Evolutionary conservation across 345 rosid genomes (phyloP), one percentile per base, ranked within the genome.

Genomic region (Linum lewisii): DNA sequence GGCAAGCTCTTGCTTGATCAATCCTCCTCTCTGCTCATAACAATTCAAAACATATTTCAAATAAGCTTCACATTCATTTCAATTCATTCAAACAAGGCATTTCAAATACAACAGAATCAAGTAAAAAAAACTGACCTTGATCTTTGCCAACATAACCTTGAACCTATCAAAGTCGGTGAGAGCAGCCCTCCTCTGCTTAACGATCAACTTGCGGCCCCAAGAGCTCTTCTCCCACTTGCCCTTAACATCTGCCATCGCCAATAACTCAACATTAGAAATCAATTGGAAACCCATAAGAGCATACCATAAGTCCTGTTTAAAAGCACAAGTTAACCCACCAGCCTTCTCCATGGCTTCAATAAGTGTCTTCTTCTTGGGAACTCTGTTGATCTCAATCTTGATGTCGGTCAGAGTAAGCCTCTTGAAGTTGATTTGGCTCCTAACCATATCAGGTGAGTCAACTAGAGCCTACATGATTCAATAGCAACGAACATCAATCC

Each of bases 301-400:
- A 52, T 6, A 10, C 8, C 23, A 20, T 2, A 52, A 2, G 7
- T 21, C 7, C 3, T 20, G 25, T 1, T 2, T 25, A 11, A 6
- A 21, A 25, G 26, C 3, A n/a, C 8, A 2, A n/a, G 15, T 5
- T 24, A 24, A 49, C 91, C 42, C 60, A 91, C 98, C 95, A 71
- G 97, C 99, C 60, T 81, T 86, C 63, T 93, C 86, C 95, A 93
- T 86, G 7, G 97, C 94, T 73, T 87, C 85, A 63, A 89, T 76
- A 60, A 93, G 77, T 44, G 79, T 72, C 80, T 85, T 93, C 89
- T 93, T 93, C 74, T 72, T 81, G 0, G 97, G 95, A 36, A 87
- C 85, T 60, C 94, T 71, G 60, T 81, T 77, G 62, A 92, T 92
- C 18, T 86, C 91, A 67, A 88, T 82, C 51, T 77, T 90, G 59